Evolutionary conservation across 78 protist species (phyloP).

Genomic region (Guillardia theta): DNA sequence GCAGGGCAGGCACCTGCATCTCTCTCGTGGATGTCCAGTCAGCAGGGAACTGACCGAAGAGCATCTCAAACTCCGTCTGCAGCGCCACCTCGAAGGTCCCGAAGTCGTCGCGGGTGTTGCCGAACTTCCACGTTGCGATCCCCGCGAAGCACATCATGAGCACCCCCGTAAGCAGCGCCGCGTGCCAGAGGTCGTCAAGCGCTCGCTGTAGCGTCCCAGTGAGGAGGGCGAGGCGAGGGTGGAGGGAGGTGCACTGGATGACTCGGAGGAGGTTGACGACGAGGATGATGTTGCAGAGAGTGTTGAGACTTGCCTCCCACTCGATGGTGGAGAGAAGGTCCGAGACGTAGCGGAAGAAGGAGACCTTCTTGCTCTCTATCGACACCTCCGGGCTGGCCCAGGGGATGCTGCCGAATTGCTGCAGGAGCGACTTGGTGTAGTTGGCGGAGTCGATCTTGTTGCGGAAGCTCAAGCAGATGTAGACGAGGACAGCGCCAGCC

Average conservation of each 20-base stretch:
- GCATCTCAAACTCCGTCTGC: background rate
- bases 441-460: too few species aligned
- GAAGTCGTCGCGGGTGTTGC: background rate
- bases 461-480: too few species aligned
- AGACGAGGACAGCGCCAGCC: too few species aligned
- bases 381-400: background rate
- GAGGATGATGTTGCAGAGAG: background rate
- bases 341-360: background rate
- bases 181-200: constrained; percentile 1
- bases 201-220: background rate
- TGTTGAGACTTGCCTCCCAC: background rate
- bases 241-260: background rate
- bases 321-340: background rate
- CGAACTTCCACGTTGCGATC: constrained; percentile 14
- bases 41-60: background rate
- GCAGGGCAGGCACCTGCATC: too few species aligned
- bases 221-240: constrained; percentile 14
- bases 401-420: background rate
- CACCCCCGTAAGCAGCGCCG: background rate
- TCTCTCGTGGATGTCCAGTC: too few species aligned
- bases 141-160: background rate
- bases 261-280: background rate
- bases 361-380: background rate
- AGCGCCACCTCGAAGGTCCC: background rate
- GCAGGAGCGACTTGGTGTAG: background rate